These are phyloP conservation scores for Thalassiosira mediterranea DNA, from an alignment of 352 stramenopile genomes.

Conservation along the genomic window DNA sequence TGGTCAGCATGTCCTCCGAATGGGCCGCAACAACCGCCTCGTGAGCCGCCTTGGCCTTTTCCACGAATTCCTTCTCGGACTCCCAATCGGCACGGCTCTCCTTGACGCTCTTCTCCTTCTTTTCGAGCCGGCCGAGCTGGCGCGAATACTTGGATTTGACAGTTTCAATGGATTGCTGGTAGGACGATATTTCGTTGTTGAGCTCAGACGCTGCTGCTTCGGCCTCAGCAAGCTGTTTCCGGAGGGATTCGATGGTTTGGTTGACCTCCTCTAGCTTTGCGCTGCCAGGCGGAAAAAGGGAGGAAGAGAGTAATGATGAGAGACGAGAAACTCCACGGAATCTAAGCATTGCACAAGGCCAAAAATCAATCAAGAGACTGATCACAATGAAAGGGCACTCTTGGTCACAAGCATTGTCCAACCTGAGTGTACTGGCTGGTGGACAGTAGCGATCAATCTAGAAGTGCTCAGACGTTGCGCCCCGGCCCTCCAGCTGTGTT, in stretches of 20 bases:
- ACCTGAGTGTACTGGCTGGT: too few species aligned
- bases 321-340: too few species aligned
- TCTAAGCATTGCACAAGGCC: too few species aligned
- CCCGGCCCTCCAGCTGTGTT: too few species aligned
- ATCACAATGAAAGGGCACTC: too few species aligned
- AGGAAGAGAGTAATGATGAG: constrained; percentile 10
- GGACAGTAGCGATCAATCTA: too few species aligned
- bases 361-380: too few species aligned
- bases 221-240: constrained; percentile 61
- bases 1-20: constrained; percentile 65
- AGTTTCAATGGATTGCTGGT: constrained; percentile 69
- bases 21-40: constrained; percentile 72
- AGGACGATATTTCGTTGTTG: constrained; percentile 59
- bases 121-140: constrained; percentile 73
- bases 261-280: constrained; percentile 66
- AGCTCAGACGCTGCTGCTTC: constrained; percentile 58
- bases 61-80: constrained; percentile 58
- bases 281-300: constrained; percentile 8
- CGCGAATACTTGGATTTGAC: constrained; percentile 77
- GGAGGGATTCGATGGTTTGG: constrained; percentile 74
- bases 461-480: too few species aligned
- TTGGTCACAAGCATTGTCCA: too few species aligned
- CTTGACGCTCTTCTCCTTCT: constrained; percentile 74
- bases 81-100: constrained; percentile 79
- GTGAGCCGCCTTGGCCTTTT: constrained; percentile 68